phyloP scores from a whole-genome alignment of 208 protist species.

The Crithidia mellificae region DNA sequence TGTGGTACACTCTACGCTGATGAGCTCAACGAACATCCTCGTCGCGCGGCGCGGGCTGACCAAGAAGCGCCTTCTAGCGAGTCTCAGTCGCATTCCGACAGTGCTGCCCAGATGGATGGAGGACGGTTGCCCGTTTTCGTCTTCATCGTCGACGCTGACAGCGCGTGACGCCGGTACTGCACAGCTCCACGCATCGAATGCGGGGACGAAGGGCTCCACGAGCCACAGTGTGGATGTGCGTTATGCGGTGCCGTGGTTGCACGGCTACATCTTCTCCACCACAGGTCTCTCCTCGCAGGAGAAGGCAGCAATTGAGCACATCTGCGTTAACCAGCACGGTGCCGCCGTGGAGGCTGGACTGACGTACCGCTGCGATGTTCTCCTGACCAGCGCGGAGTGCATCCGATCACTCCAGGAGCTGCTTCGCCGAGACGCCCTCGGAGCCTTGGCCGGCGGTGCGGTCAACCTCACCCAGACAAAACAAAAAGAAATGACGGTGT shows the following conservation, averaged over 20 bases:
- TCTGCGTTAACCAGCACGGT: conserved; percentile 48
- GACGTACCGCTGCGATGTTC: conserved; percentile 44
- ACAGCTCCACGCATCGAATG: too few species aligned
- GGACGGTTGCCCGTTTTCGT: conserved; percentile 9
- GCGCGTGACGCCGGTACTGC: background rate
- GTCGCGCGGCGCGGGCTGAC: conserved; percentile 73
- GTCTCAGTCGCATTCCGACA: conserved; percentile 50
- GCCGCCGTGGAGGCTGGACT: conserved; percentile 43
- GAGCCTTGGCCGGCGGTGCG: background rate
- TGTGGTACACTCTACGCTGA: conserved; percentile 39
- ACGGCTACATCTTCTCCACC: conserved; percentile 67
- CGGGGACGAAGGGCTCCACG: background rate
- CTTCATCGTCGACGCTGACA: background rate
- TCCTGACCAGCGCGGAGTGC: conserved; percentile 55
- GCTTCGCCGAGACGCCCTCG: conserved; percentile 2
- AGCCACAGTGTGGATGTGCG: background rate
- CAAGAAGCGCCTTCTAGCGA: conserved; percentile 66
- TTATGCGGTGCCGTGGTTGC: conserved; percentile 50
- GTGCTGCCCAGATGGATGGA: conserved; percentile 59
- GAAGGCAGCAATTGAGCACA: conserved; percentile 40
- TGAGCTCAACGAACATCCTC: conserved; percentile 48
- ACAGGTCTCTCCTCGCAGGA: conserved; percentile 50
- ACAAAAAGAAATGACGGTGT: too few species aligned
- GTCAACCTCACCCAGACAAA: too few species aligned
- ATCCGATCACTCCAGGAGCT: conserved; percentile 29